These are phyloP conservation scores for Keqinozyma sinolaborantium DNA, from an alignment of 1,139 yeast species.

Conservation along the genomic window DNA sequence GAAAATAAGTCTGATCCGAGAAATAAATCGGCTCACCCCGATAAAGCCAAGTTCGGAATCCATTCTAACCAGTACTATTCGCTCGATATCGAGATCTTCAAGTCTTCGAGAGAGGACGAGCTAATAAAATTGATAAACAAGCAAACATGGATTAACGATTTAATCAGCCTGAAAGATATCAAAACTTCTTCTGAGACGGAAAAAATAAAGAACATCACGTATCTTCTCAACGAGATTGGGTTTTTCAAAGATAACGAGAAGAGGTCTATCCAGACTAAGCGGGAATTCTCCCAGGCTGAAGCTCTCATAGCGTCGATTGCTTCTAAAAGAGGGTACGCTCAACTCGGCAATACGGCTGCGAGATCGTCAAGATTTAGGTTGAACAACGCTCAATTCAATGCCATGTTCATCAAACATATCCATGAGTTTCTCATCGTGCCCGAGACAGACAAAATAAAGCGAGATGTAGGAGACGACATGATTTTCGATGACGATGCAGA, in stretches of 20 bases:
- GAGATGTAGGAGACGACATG: constrained; percentile 6
- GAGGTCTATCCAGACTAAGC: background rate
- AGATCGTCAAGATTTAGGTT: background rate
- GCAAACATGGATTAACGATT: constrained; percentile 45
- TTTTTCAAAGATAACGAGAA: background rate
- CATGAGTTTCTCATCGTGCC: background rate
- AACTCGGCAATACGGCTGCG: background rate
- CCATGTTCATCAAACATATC: background rate
- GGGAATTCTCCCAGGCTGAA: background rate
- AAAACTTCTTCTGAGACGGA: constrained; percentile 2
- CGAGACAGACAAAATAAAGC: constrained; percentile 1
- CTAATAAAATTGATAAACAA: constrained; percentile 45
- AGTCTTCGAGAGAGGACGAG: constrained; percentile 49
- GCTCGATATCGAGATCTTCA: constrained; percentile 62
- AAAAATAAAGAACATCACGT: constrained; percentile 4
- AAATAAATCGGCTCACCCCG: constrained; percentile 32
- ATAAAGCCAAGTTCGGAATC: constrained; percentile 62
- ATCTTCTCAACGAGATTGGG: background rate
- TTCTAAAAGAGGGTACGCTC: background rate
- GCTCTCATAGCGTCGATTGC: background rate
- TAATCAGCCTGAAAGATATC: constrained; percentile 10
- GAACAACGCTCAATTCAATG: background rate
- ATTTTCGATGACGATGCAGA: constrained; percentile 3
- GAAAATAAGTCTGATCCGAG: constrained; percentile 5
- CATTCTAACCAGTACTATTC: constrained; percentile 72